Conservation (phyloP, 306 rosid species). For the Vigna angularis region DNA sequence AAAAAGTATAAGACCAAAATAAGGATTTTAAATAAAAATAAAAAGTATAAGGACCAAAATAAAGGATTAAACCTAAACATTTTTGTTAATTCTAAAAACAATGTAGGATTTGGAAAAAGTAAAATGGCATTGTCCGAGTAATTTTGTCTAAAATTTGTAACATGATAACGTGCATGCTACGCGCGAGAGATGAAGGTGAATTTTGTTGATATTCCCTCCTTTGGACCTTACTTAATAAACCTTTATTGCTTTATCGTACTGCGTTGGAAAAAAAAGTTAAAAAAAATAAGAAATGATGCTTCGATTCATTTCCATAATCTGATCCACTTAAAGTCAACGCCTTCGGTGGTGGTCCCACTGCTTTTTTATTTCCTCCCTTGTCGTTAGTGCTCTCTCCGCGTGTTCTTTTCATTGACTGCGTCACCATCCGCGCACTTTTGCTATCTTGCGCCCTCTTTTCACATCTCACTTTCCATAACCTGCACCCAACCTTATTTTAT, state of each 20-base stretch:
- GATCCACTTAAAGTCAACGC: slow-evolving; percentile 65
- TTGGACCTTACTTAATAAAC: neutral
- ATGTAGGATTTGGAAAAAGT: too few relatives aligned
- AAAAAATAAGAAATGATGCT: neutral
- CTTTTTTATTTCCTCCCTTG: slow-evolving; percentile 45
- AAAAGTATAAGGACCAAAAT: too few relatives aligned
- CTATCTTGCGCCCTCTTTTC: slow-evolving; percentile 50
- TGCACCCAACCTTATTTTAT: neutral
- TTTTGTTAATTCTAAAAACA: too few relatives aligned
- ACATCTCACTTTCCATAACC: neutral
- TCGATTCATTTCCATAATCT: slow-evolving; percentile 26
- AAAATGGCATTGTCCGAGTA: too few relatives aligned
- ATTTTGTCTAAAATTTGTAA: too few relatives aligned
- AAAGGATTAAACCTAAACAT: too few relatives aligned
- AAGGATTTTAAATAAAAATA: too few relatives aligned
- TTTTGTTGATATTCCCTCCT: neutral
- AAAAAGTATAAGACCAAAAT: too few relatives aligned
- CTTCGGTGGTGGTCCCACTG: slow-evolving; percentile 53
- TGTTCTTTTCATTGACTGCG: slow-evolving; percentile 57
- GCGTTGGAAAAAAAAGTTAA: neutral
- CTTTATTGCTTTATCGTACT: slow-evolving; percentile 25
- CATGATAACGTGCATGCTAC: neutral
- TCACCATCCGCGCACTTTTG: slow-evolving; percentile 47
- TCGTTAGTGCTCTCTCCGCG: slow-evolving; percentile 44
- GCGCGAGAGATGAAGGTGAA: slow-evolving; percentile 14